Conservation (phyloP, 1,284 basidiomycete species). For the Phellopilus nigrolimitatus region DNA sequence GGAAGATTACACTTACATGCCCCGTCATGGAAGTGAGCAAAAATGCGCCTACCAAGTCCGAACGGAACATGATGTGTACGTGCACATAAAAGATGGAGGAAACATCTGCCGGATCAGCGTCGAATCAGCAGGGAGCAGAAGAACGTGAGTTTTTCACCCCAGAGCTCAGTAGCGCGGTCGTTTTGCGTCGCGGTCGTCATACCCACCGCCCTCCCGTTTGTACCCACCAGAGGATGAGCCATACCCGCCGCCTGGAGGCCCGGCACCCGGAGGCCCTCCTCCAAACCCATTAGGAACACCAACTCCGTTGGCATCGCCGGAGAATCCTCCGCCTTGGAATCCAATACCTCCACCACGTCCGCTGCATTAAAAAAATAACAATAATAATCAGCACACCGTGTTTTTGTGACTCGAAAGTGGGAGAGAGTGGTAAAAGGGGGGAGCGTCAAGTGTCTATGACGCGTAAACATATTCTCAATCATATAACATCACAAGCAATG, state of each 20-base stretch:
- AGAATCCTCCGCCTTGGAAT: conserved; percentile 59
- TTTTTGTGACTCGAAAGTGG: not conserved
- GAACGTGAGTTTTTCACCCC: not conserved
- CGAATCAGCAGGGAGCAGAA: conserved; percentile 1
- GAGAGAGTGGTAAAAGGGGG: not conserved
- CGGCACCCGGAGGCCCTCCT: conserved; percentile 23
- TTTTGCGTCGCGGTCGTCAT: conserved; percentile 76
- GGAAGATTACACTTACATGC: conserved; percentile 18
- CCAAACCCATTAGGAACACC: conserved; percentile 49
- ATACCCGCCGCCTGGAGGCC: conserved; percentile 20
- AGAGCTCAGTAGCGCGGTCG: conserved; percentile 63
- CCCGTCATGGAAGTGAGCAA: conserved; percentile 15
- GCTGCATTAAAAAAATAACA: conserved; percentile 34
- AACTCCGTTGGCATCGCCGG: conserved; percentile 51
- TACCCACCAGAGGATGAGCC: conserved; percentile 42
- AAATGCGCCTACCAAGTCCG: conserved; percentile 18
- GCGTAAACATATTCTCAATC: conserved; percentile 6
- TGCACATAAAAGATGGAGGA: not conserved
- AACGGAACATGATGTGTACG: conserved; percentile 13
- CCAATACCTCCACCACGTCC: conserved; percentile 71
- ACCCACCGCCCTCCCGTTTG: conserved; percentile 67
- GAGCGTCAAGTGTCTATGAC: not conserved
- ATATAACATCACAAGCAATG: conserved; percentile 28
- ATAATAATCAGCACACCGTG: not conserved
- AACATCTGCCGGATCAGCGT: conserved; percentile 16